Evolutionary conservation across 208 protist species (phyloP).

Genomic region (Crithidia fasciculata): DNA sequence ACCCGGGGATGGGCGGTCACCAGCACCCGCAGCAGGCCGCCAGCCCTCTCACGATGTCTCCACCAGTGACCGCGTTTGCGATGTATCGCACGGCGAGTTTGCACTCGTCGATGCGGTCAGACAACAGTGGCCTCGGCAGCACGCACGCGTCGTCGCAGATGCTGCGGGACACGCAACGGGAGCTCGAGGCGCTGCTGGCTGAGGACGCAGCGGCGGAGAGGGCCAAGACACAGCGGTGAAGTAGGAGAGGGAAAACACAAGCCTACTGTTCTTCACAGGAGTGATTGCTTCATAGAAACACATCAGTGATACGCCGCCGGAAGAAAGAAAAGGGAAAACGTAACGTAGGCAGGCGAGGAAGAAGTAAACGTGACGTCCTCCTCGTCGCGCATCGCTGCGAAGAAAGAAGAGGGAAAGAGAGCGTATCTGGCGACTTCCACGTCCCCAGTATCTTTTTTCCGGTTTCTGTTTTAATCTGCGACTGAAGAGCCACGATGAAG

Average conservation of each 20-base stretch:
- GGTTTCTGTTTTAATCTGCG: no score
- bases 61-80: not conserved
- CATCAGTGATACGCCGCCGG: no score
- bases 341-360: no score
- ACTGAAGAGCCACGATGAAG: no score
- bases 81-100: constrained; percentile 8
- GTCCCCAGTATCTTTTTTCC: no score
- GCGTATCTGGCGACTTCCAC: no score
- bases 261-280: not conserved
- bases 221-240: constrained; percentile 5
- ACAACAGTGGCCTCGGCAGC: constrained; percentile 23
- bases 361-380: not conserved
- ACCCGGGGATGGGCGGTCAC: constrained; percentile 3
- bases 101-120: constrained; percentile 30
- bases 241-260: not conserved
- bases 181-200: constrained; percentile 68
- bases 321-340: no score
- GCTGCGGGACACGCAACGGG: constrained; percentile 68
- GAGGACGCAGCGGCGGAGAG: constrained; percentile 45
- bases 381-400: not conserved
- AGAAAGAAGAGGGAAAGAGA: not conserved
- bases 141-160: constrained; percentile 57
- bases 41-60: constrained; percentile 12
- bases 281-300: no score
- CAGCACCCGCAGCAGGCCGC: constrained; percentile 5